Percentiles rank a stretch among this genome's conserved stretches.
Evolutionary conservation across 2,329 filamentous ascomycete genomes (phyloP).

Genomic region (Aspergillus udagawae): DNA sequence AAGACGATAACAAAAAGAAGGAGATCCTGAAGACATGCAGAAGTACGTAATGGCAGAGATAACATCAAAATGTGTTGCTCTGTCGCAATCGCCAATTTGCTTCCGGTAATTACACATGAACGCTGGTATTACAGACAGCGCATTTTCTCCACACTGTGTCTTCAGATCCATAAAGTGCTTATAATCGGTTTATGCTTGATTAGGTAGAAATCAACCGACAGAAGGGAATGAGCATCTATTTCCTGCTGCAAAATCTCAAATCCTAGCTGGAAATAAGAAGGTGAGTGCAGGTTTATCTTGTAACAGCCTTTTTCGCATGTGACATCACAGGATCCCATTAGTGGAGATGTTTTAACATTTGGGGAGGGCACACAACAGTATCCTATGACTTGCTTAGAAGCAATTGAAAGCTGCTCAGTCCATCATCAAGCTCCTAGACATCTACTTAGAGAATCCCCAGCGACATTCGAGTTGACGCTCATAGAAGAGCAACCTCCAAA

Average conservation of each 20-base stretch:
- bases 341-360: background rate
- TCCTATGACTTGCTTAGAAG: background rate
- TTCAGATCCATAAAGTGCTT: background rate
- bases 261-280: background rate
- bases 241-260: background rate
- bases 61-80: constrained; percentile 8
- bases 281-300: background rate
- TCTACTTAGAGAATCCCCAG: background rate
- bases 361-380: background rate
- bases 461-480: background rate
- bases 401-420: background rate
- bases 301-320: background rate
- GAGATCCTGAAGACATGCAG: background rate
- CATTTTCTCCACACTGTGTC: background rate
- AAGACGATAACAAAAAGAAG: background rate
- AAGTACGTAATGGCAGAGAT: background rate
- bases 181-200: background rate
- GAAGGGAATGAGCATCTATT: background rate
- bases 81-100: constrained; percentile 23
- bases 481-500: background rate
- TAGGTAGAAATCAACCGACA: background rate
- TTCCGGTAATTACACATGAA: constrained; percentile 1
- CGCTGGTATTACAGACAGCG: background rate
- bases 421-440: background rate
- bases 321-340: background rate